Evolutionary conservation across 2,329 filamentous ascomycete genomes (phyloP).

Genomic region (Rugonectria rugulosa): DNA sequence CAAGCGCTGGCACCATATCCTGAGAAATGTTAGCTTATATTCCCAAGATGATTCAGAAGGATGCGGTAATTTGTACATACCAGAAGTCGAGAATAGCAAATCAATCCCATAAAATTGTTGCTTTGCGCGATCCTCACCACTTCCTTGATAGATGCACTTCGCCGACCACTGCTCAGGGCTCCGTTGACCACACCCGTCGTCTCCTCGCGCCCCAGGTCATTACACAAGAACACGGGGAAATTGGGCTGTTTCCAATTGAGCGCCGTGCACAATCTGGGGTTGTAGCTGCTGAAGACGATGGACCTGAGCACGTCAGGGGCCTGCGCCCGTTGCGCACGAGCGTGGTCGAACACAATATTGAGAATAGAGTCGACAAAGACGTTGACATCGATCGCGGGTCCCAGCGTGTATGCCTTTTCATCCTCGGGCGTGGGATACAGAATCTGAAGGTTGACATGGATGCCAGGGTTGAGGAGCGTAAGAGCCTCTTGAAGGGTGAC

Average conservation of each 20-base stretch:
- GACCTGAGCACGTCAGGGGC: slow-evolving; percentile 79
- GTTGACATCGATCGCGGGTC: slow-evolving; percentile 84
- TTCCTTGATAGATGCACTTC: slow-evolving; percentile 90
- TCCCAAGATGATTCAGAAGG: not conserved
- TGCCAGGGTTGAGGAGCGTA: slow-evolving; percentile 73
- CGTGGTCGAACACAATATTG: slow-evolving; percentile 89
- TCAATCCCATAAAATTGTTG: slow-evolving; percentile 98
- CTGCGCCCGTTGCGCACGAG: slow-evolving; percentile 69
- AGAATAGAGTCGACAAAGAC: slow-evolving; percentile 84
- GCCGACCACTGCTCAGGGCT: slow-evolving; percentile 67
- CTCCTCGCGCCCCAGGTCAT: slow-evolving; percentile 79
- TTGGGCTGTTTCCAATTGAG: slow-evolving; percentile 99
- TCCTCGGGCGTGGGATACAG: slow-evolving; percentile 82
- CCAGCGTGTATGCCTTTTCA: slow-evolving; percentile 73
- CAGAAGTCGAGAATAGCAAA: slow-evolving; percentile 86
- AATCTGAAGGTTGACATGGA: slow-evolving; percentile 92
- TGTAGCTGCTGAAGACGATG: slow-evolving; percentile 94
- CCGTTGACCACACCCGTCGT: slow-evolving; percentile 47
- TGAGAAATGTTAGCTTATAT: slow-evolving; percentile 45
- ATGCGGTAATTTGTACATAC: slow-evolving; percentile 64
- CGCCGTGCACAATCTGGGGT: slow-evolving; percentile 87
- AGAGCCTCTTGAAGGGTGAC: slow-evolving; percentile 83
- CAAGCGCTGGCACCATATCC: slow-evolving; percentile 92
- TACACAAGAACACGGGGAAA: slow-evolving; percentile 94
- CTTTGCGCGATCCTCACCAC: slow-evolving; percentile 90